Base-by-base conservation (phyloP, 371 early-diverging fungal species). In the Mortierella sp. region DNA sequence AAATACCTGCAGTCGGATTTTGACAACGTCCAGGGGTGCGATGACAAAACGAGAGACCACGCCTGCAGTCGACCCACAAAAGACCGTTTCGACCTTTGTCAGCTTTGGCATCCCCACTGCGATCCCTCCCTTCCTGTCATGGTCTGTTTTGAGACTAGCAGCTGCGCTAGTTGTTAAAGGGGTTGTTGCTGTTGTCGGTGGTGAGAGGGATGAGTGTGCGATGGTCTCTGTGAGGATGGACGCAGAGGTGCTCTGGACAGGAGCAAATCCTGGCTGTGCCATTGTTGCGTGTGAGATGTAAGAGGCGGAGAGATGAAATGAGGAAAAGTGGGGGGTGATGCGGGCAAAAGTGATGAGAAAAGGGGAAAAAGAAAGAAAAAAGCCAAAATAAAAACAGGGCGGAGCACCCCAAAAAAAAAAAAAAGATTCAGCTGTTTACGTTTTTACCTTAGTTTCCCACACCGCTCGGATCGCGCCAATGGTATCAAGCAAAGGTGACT, bases 21-120 rank as follows among this genome's bases (percentile, higher is more conserved):
- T 98, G 77, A 97, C 91, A 2, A 98, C 98, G 70, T 98, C 98
- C 11, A 98, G 81, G 10, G 98, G 98, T 7, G 97, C 93, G 43
- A 96, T 93, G 6, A 95, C 89, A 61, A 90, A 89, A 65, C 94
- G 90, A 2, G 94, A 91, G 13, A 93, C 85, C 0, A 94, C 88
- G 29, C 94, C 94, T 24, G 94, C 94, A 9, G 88, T 85, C 0
- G 90, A 92, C 7, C 94, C 94, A 85, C 94, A 93, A 19, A 93
- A 80, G 5, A 90, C 92, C 19, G 88, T 89, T 68, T 94, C 89
- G 16, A 66, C 68, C 37, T 90, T 85, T 22, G 91, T 88, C 14
- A 93, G 86, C 6, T 87, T 86, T 11, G 88, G 81, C 66, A 89
- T 63, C 7, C 83, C 83, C 24, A 70, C 73, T 3, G 78, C 67